phyloP scores from a whole-genome alignment of 176 grass and related monocot species.

The Chloris gayana region DNA sequence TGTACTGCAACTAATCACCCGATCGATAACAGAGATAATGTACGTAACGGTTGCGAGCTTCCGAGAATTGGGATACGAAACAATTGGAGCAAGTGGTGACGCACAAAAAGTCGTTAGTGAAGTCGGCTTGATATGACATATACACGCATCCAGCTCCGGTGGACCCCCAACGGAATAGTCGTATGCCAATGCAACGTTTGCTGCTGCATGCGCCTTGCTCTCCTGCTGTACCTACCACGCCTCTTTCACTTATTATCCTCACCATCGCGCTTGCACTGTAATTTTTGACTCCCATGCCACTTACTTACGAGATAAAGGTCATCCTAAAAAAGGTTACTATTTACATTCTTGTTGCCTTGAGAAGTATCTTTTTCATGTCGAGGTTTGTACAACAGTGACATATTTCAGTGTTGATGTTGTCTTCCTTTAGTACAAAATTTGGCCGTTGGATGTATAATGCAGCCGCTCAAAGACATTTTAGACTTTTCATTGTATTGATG shows the following conservation, averaged over 20 bases:
- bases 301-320: neutral
- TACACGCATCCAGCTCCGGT: neutral
- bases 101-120: neutral
- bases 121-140: neutral
- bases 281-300: neutral
- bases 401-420: no score
- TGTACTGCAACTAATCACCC: no score
- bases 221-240: neutral
- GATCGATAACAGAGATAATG: no score
- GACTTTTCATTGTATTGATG: neutral
- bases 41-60: no score
- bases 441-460: neutral
- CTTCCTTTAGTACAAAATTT: neutral
- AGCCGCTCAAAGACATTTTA: neutral
- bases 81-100: neutral
- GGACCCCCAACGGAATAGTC: constrained; percentile 10
- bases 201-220: neutral
- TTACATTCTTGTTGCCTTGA: no score
- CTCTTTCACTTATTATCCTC: neutral
- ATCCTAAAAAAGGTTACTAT: no score
- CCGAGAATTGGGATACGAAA: neutral
- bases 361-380: neutral
- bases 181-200: neutral
- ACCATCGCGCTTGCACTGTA: neutral
- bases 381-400: neutral